Percentiles rank a stretch among this genome's conserved stretches.
phyloP scores from a whole-genome alignment of 129 eudicot species.

The Logfia minima region DNA sequence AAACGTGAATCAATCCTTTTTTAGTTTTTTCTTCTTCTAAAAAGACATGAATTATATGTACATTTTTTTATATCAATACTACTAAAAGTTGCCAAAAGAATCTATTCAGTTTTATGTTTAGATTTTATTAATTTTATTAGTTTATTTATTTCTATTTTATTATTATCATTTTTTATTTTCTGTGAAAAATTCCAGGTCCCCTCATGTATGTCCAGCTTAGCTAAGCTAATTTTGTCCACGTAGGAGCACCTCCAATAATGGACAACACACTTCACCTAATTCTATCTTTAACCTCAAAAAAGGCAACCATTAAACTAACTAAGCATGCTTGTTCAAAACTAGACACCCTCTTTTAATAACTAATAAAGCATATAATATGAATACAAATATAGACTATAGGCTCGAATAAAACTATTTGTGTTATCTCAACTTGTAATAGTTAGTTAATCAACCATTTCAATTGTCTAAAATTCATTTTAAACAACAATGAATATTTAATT shows the following conservation, averaged over 20 bases:
- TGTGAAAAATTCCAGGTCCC: slow-evolving; percentile 9
- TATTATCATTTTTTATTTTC: too few species aligned
- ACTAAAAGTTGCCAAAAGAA: too few species aligned
- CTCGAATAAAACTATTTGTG: too few species aligned
- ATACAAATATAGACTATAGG: too few species aligned
- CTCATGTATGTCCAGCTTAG: slow-evolving; percentile 20
- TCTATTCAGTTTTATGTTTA: too few species aligned
- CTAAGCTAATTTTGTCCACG: slow-evolving; percentile 22
- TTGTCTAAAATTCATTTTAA: too few species aligned
- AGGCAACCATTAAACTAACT: neutral
- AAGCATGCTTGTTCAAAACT: neutral
- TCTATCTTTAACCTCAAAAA: neutral
- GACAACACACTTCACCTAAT: slow-evolving; percentile 27
- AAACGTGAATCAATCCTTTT: neutral
- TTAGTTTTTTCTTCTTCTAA: neutral
- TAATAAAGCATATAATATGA: neutral
- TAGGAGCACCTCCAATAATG: slow-evolving; percentile 29
- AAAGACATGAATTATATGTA: too few species aligned
- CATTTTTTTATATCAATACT: too few species aligned
- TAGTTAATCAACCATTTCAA: neutral
- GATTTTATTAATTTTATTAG: too few species aligned
- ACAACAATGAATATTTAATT: too few species aligned
- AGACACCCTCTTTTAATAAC: neutral
- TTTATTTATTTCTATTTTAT: too few species aligned
- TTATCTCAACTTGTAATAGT: neutral